Evolutionary conservation across 805 yeast species (phyloP), one percentile per base, ranked within the genome.

Genomic region (Brettanomyces custersianus): DNA sequence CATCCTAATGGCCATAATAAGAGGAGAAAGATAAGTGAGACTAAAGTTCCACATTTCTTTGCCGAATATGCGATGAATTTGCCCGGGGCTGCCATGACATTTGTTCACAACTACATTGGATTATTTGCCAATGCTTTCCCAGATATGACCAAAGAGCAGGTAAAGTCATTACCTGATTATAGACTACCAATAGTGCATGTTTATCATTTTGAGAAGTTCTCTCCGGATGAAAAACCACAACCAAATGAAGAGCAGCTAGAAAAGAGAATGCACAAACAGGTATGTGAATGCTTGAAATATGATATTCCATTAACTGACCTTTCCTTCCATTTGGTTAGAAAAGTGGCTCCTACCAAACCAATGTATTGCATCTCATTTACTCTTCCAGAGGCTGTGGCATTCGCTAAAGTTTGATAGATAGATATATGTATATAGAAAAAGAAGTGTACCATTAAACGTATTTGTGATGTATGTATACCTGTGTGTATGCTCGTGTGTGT

Each of bases 291-390:
- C 4, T 55, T 80, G 25, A 63, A 66, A 2, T 67, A 51, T 47
- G 63, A 71, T 0, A 59, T 74, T 7, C 69, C 74, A 0, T 61
- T 74, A 11, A 66, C 65, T 4, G 53, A 61, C 0, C 58, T 82
- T 26, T 51, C 59, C 0, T 82, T 90, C 59, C 97, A 90, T 51
- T 62, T 80, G 44, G 98, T 92, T 8, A 75, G 99, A 53, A 80
- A 78, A 54, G 98, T 92, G 6, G 90, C 98, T 1, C 98, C 98
- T 4, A 85, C 96, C 5, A 92, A 92, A 53, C 90, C 90, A 23
- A 92, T 92, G 98, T 88, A 74, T 54, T 86, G 96, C 59, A 82
- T 86, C 4, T 66, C 87, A 5, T 88, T 88, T 58, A 57, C 58
- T 48, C 65, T 92, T 22, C 94, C 94, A 0, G 68, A 65, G 45